phyloP scores from a whole-genome alignment of 2,329 filamentous ascomycete species.

The Beauveria scarabaeidicola region DNA sequence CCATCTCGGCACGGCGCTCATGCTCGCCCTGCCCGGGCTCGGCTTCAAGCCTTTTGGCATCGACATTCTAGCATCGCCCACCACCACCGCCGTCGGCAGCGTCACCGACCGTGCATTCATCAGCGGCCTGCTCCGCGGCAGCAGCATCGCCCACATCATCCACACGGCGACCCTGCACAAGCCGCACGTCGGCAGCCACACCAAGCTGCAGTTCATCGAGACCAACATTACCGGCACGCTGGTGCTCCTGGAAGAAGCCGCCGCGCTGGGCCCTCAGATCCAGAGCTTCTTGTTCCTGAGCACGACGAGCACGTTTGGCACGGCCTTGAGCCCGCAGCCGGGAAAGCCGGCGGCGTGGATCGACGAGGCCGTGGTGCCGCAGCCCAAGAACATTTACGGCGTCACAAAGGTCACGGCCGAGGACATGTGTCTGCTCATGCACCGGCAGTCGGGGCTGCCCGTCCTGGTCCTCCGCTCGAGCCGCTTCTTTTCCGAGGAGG shows the following conservation, averaged over 20 bases:
- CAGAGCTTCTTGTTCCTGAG: slow-evolving; percentile 36
- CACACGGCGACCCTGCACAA: slow-evolving; percentile 40
- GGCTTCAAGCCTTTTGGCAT: slow-evolving; percentile 35
- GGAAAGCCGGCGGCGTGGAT: slow-evolving; percentile 35
- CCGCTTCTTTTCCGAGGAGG: slow-evolving; percentile 40
- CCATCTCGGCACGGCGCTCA: slow-evolving; percentile 37
- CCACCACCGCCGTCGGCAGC: slow-evolving; percentile 28
- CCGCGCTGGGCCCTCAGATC: slow-evolving; percentile 18
- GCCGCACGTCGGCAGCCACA: slow-evolving; percentile 35
- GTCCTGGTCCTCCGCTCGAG: slow-evolving; percentile 35
- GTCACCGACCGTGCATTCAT: slow-evolving; percentile 29
- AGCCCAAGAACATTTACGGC: slow-evolving; percentile 41
- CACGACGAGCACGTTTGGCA: slow-evolving; percentile 37
- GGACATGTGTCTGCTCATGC: slow-evolving; percentile 35
- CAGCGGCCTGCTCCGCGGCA: slow-evolving; percentile 20
- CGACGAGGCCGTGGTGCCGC: slow-evolving; percentile 29
- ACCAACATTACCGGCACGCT: slow-evolving; percentile 37
- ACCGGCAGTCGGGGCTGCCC: slow-evolving; percentile 30
- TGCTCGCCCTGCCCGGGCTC: slow-evolving; percentile 30
- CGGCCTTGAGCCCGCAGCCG: slow-evolving; percentile 27
- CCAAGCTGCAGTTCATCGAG: slow-evolving; percentile 33
- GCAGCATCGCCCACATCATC: slow-evolving; percentile 31
- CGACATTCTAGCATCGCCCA: slow-evolving; percentile 31
- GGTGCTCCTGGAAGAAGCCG: slow-evolving; percentile 32
- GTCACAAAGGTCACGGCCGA: slow-evolving; percentile 41